phyloP scores from a whole-genome alignment of 208 protist species.

The Herpetomonas samuelpessoai region DNA sequence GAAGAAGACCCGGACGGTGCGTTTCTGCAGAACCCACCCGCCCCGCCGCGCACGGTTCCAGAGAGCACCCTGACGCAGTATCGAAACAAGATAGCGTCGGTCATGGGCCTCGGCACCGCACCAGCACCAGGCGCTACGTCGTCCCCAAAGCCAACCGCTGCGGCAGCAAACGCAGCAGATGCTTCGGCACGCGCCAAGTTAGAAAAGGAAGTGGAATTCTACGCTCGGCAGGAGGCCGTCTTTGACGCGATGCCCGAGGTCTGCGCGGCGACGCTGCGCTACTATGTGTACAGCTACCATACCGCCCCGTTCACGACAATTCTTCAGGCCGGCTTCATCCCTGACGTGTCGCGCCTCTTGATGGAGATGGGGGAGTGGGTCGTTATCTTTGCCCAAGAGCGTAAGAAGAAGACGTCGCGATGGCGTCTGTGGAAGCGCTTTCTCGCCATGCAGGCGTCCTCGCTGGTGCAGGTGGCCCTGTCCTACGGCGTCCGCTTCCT shows the following conservation, averaged over 20 bases:
- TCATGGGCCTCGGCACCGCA: not conserved
- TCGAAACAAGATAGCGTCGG: not conserved
- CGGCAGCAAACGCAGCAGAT: no score
- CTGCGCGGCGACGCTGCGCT: conserved; percentile 34
- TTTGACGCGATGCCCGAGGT: conserved; percentile 27
- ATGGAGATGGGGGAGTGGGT: conserved; percentile 43
- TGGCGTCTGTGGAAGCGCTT: conserved; percentile 66
- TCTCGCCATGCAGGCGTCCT: conserved; percentile 13
- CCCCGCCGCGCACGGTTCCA: not conserved
- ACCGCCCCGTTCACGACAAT: conserved; percentile 32
- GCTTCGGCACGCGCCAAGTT: not conserved
- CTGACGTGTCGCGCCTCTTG: conserved; percentile 32
- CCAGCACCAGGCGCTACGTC: not conserved
- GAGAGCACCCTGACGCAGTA: not conserved
- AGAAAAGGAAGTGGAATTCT: conserved; percentile 12
- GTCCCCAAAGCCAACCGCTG: not conserved
- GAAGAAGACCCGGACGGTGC: conserved; percentile 3
- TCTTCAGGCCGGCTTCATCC: conserved; percentile 37
- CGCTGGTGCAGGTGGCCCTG: conserved; percentile 22
- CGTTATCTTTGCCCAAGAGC: conserved; percentile 21
- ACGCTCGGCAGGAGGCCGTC: conserved; percentile 4
- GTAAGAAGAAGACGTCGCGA: conserved; percentile 30
- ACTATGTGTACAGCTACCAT: conserved; percentile 46
- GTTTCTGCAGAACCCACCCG: conserved; percentile 7
- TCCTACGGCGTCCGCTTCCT: conserved; percentile 24